Conservation (phyloP, 2,329 filamentous ascomycete species). For the Alternaria conjuncta region DNA sequence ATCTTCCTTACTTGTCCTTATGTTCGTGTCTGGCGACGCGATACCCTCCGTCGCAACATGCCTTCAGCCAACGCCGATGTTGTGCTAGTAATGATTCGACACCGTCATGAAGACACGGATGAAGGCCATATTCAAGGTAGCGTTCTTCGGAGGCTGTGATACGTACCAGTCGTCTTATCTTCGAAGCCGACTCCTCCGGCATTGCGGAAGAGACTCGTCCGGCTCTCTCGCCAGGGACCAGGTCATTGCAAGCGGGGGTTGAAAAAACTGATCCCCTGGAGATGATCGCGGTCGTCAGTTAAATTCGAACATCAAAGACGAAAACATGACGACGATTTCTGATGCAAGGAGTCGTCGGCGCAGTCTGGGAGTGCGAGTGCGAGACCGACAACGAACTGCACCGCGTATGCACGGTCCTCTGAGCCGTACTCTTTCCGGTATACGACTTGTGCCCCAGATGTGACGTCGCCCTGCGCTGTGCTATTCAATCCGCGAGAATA, state of each 20-base stretch:
- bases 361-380: neutral
- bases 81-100: too few relatives aligned
- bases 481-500: neutral
- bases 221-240: too few relatives aligned
- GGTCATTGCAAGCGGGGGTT: too few relatives aligned
- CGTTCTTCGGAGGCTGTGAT: neutral
- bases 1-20: too few relatives aligned
- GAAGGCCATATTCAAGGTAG: too few relatives aligned
- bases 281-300: too few relatives aligned
- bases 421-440: neutral
- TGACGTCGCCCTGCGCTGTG: neutral
- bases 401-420: neutral
- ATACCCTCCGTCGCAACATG: too few relatives aligned
- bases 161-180: neutral
- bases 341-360: fast-evolving
- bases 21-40: too few relatives aligned
- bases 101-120: too few relatives aligned
- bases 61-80: too few relatives aligned
- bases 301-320: too few relatives aligned
- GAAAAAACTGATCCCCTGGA: too few relatives aligned
- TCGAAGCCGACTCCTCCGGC: neutral
- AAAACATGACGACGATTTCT: neutral
- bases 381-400: neutral
- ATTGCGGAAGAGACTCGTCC: neutral
- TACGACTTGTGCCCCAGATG: neutral